Evolutionary conservation across 257 asterid species (phyloP), one percentile per base, ranked within the genome.

Genomic region (Solanum paucissectum): DNA sequence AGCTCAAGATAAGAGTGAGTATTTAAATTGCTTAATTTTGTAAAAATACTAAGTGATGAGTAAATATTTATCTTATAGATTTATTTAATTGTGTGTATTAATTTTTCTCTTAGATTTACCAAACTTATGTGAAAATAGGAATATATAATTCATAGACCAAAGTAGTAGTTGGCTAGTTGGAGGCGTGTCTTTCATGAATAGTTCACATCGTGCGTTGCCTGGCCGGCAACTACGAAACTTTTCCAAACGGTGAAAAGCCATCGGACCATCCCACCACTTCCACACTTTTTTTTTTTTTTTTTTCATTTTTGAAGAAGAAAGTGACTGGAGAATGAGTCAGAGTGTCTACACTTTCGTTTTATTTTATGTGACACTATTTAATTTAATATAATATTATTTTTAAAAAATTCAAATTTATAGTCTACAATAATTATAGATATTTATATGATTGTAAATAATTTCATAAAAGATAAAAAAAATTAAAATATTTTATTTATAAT

Each of bases 211-310:
- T 25, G 85, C 38, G 34, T 44, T 2, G 16, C 66, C 16, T 55
- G 25, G 85, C 85, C 85, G 85, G 66, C 85, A 27, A 27, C 85
- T 79, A 79, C 32, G 14, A 77, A 8, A 79, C 42, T 81, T 46
- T 29, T 81, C 68, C 42, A 32, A 46, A 46, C 42, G 68, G 42
- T 18, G 68, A 81, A 46, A 81, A 81, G 85, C 68, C 69, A 29
- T 34, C 68, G 68, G 85, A 77, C 23, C 68, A 29, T 9, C 68
- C 40, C 42, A 81, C 42, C 85, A 81, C 69, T 46, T 79, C 85
- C 85, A 9, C 68, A 3, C 60, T 16, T 42, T 44, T n/a, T 37
- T 0, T 4, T 2, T n/a, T 0, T 76, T 40, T 6, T 12, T n/a
- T 40, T n/a, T 0, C 10, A 23, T 62, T 9, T 81, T 81, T 9